Base-by-base conservation (phyloP, 148 eudicot species). In the Camellia sinensis region DNA sequence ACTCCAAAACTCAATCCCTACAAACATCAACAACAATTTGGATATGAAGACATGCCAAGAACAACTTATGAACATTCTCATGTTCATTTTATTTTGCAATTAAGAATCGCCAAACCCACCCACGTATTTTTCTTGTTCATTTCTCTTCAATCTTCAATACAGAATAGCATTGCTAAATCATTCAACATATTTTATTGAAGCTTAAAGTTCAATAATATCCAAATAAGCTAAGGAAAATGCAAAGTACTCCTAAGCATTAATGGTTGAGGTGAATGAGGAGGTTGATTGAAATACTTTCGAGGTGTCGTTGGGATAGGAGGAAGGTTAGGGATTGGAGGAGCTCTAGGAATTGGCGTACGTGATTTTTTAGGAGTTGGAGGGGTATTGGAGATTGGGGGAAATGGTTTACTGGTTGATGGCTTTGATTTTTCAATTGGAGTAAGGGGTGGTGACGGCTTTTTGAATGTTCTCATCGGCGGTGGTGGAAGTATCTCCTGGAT, bases 251-350 rank as follows among this genome's bases (percentile, higher is more conserved):
- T 41, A 62, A 6, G 66, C 37, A 8, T 9, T 53, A 43, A 76
- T 46, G 67, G 64, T 75, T 43, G 56, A 57, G 77, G 78, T 41
- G 64, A 66, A 29, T 1, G 45, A 48, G 71, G 65, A 29, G 50
- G 13, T n/a, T 50, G 15, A 59, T 69, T 70, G 43, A 71, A 79
- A 41, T 46, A 79, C 76, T 29, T 70, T 12, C 74, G 67, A 2
- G 81, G 81, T 41, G 6, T 19, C 18, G 40, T 17, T 13, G 56
- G 77, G 57, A 0, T 52, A 14, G 44, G 69, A 21, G 79, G 79
- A 75, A 75, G 67, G n/a, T 29, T 40, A 13, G 66, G 67, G 8
- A 65, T 64, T 3, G 60, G 79, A 77, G 79, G 79, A 77, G 61
- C 59, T 63, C n/a, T 65, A 5, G 79, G 70, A 4, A 77, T 77